phyloP scores from a whole-genome alignment of 176 grass and related monocot genomes.

The Phoenix dactylifera region DNA sequence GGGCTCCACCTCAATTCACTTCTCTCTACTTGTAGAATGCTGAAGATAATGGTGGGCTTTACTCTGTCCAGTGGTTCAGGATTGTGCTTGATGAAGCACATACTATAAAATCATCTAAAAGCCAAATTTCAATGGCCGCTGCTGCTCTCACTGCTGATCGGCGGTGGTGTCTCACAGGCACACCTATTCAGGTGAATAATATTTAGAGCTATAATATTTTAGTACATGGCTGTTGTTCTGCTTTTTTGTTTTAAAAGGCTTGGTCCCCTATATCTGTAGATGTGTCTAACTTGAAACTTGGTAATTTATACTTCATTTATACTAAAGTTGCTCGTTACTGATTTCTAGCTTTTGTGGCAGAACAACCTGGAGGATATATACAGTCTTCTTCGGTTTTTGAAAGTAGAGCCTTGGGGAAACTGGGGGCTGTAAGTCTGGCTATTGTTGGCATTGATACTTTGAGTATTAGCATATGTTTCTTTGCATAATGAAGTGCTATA shows the following conservation, averaged over 20 bases:
- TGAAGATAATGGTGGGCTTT: slow-evolving; percentile 65
- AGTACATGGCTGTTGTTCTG: not conserved
- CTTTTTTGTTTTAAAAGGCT: not conserved
- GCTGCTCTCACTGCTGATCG: slow-evolving; percentile 66
- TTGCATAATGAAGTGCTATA: no score
- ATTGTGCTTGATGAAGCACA: slow-evolving; percentile 96
- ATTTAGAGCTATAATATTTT: slow-evolving; percentile 7
- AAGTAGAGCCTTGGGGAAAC: slow-evolving; percentile 85
- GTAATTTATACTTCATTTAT: not conserved
- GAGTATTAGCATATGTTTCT: no score
- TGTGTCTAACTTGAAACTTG: not conserved
- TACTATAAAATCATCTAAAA: slow-evolving; percentile 83
- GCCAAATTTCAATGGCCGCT: slow-evolving; percentile 73
- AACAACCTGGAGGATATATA: slow-evolving; percentile 95
- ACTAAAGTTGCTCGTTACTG: not conserved
- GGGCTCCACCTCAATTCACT: not conserved
- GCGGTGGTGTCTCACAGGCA: slow-evolving; percentile 96
- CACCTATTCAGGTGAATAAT: slow-evolving; percentile 79
- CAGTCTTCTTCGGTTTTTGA: slow-evolving; percentile 90
- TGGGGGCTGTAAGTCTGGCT: slow-evolving; percentile 71
- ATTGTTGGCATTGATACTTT: not conserved
- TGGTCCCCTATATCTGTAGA: no score
- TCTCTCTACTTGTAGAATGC: slow-evolving; percentile 33
- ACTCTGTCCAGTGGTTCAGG: slow-evolving; percentile 75
- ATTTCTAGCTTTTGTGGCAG: slow-evolving; percentile 39